Base-by-base conservation (phyloP, 1,284 basidiomycete genomes). In the Moesziomyces sp. region DNA sequence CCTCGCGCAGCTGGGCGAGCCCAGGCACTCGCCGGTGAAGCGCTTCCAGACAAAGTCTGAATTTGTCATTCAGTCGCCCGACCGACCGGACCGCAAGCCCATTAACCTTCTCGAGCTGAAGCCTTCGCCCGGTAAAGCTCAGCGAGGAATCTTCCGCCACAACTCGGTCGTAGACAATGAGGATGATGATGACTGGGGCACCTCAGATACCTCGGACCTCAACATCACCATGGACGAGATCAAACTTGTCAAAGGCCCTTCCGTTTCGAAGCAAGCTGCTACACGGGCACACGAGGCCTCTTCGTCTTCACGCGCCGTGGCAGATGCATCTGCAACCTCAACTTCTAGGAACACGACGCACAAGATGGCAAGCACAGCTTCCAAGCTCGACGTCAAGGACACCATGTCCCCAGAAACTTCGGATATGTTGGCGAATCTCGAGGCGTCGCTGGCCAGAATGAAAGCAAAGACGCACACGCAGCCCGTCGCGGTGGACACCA, bases 51-150 rank as follows among this genome's bases (percentile, higher is more conserved):
- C 60, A 43, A 73, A 73, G 26, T 58, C 64, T 35, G 64, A 63
- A 30, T 73, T 59, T 54, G 44, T 73, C 51, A 58, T 64, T 38
- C 58, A 60, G 13, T 73, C 70, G 5, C 64, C 60, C 2, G 70
- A 73, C 26, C 56, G 70, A 40, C 70, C 64, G 14, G 70, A 68
- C 52, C 67, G 63, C 21, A 76, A 70, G 26, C 74, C 74, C 3
- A 73, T 76, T 57, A 70, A 76, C 40, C 61, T 76, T 6, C 58
- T 69, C 19, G 66, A 62, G 16, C 65, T 76, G 21, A 73, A 67
- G 35, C 74, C 74, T 2, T 74, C 70, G 19, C 74, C 74, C 16
- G 74, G 74, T 14, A 76, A 76, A 38, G 74, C 74, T 14, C 62
- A 56, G 42, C 56, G 74, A 21, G 74, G 74, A n/a, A 69, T 72